phyloP scores from a whole-genome alignment of 192 early-diverging fungal species.

The Chytriomyces sp. region DNA sequence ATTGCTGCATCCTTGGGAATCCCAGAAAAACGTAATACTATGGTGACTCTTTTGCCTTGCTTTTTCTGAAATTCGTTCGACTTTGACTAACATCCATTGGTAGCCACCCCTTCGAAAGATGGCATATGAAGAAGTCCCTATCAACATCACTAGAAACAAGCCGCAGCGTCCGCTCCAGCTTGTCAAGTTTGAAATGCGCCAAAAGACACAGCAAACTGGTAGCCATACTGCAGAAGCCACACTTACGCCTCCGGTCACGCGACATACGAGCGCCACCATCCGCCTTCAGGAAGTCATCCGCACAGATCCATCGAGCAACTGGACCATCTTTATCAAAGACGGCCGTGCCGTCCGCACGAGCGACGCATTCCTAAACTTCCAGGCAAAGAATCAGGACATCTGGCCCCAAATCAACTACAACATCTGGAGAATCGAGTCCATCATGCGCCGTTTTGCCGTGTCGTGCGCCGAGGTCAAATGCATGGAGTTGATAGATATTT shows the following conservation, averaged over 20 bases:
- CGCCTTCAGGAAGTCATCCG: not conserved
- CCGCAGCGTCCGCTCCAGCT: conserved; percentile 8
- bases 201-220: not conserved
- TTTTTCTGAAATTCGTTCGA: not conserved
- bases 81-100: not conserved
- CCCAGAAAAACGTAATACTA: not conserved
- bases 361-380: conserved; percentile 23
- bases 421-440: conserved; percentile 12
- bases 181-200: not conserved
- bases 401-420: conserved; percentile 19
- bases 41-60: not conserved
- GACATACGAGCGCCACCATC: conserved; percentile 8
- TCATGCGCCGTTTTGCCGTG: conserved; percentile 17
- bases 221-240: not conserved
- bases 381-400: not conserved
- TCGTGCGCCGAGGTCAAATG: conserved; percentile 28
- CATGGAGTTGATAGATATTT: not conserved
- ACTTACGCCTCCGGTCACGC: conserved; percentile 7
- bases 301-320: conserved; percentile 22
- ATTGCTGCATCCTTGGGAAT: conserved; percentile 7
- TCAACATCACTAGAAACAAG: conserved; percentile 2
- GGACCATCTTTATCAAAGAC: conserved; percentile 29
- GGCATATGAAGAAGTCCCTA: conserved; percentile 5
- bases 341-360: conserved; percentile 16
- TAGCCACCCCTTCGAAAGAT: conserved; percentile 2